Evolutionary conservation across 805 yeast species (phyloP), one percentile per base, ranked within the genome.

Genomic region (Hanseniaspora mollemarum): DNA sequence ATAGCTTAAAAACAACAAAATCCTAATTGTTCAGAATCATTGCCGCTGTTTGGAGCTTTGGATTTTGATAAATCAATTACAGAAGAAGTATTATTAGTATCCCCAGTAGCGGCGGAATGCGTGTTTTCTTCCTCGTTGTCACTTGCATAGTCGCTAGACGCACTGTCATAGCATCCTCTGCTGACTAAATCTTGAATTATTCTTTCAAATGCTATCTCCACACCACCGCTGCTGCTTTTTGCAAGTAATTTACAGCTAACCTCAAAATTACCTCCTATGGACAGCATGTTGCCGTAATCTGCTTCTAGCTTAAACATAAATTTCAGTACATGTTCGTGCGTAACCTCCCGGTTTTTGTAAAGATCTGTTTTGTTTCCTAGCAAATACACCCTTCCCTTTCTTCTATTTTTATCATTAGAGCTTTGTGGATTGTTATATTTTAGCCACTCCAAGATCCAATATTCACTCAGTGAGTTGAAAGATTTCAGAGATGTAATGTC

Each of bases 351-450:
- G 19, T 63, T 60, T 36, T 62, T 60, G 46, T 61, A 60, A 2
- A 60, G 59, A 55, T 70, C 73, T 31, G 67, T 57, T 55, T 73
- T 73, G 56, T 71, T 73, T 4, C 77, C 77, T n/a, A 73, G 67
- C 13, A 73, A 58, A 55, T 70, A 73, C 49, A 70, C 63, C 25
- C 71, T 44, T 29, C 43, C 38, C 32, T 19, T 39, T 24, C 21
- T 42, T 10, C 26, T 29, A 7, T 42, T n/a, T 29, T 61, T 4
- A 67, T 61, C 37, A 61, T 57, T 2, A 60, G 54, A 35, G 65
- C 31, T 18, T 51, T 43, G 62, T 66, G 42, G 62, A 53, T 32
- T 56, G 37, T 45, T 51, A 54, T 70, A 66, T 18, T 65, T 67
- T 35, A 69, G 57, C 25, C 72, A 67, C 51, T 73, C 75, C 9